Percentiles rank a stretch among this genome's conserved stretches.
phyloP scores from a whole-genome alignment of 805 yeast genomes.

The Teunomyces pallodes region DNA sequence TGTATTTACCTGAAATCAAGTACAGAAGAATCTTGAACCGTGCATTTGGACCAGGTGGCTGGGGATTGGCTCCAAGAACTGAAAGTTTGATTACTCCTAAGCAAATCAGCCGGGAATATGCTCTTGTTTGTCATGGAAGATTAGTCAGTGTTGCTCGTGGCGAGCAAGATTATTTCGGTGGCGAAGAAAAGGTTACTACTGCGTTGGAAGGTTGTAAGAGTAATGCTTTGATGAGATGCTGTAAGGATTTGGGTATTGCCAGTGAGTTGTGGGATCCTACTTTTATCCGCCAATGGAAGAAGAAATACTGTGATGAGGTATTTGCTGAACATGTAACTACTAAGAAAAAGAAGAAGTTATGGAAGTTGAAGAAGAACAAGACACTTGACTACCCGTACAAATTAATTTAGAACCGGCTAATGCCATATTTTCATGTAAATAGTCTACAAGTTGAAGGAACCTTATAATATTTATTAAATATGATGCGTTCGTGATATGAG shows the following conservation, averaged over 20 bases:
- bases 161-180: constrained; percentile 85
- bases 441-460: background rate
- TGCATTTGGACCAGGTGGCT: constrained; percentile 98
- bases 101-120: constrained; percentile 86
- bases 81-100: constrained; percentile 74
- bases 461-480: background rate
- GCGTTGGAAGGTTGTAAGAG: constrained; percentile 97
- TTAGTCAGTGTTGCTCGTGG: constrained; percentile 92
- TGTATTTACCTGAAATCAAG: constrained; percentile 92
- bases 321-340: constrained; percentile 82
- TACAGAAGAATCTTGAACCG: constrained; percentile 83
- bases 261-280: constrained; percentile 97
- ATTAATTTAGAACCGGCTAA: constrained; percentile 6
- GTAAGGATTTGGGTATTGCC: constrained; percentile 95
- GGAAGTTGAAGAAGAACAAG: constrained; percentile 82
- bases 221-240: constrained; percentile 95
- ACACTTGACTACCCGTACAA: constrained; percentile 85
- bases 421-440: background rate
- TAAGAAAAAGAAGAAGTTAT: constrained; percentile 82
- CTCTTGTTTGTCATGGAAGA: constrained; percentile 80
- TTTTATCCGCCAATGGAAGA: constrained; percentile 56
- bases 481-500: constrained; percentile 3
- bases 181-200: constrained; percentile 83
- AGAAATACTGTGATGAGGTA: constrained; percentile 64
- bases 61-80: constrained; percentile 96